Evolutionary conservation across 495 filamentous ascomycete genomes (phyloP).

Genomic region (Aspergillus ostianus): DNA sequence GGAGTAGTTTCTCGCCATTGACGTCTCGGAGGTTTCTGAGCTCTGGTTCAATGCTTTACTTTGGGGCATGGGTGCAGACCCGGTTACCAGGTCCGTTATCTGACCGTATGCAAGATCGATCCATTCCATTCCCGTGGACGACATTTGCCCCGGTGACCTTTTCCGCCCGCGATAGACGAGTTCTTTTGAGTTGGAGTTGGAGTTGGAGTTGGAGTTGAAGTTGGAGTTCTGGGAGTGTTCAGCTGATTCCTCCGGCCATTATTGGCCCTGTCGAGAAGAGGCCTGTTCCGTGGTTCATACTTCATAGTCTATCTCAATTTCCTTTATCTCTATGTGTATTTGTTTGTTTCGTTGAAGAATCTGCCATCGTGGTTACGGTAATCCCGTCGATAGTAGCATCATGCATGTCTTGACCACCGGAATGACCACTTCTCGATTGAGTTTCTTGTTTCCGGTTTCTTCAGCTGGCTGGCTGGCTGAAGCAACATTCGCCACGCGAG

Average conservation of each 20-base stretch:
- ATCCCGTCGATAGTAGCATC: not conserved
- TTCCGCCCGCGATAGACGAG: too few relatives aligned
- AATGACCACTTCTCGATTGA: not conserved
- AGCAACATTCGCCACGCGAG: not conserved
- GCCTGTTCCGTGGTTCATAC: too few relatives aligned
- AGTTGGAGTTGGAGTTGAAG: too few relatives aligned
- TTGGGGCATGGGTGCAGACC: not conserved
- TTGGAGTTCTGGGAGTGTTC: too few relatives aligned
- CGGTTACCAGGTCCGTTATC: not conserved
- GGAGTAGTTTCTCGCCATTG: too few relatives aligned
- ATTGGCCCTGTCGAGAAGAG: too few relatives aligned
- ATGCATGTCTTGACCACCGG: not conserved
- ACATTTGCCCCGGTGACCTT: not conserved
- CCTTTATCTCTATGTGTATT: too few relatives aligned
- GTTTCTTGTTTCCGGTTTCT: not conserved
- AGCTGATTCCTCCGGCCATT: too few relatives aligned
- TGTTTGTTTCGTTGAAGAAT: not conserved
- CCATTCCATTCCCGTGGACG: not conserved
- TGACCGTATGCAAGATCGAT: slow-evolving; percentile 3
- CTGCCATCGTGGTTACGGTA: not conserved
- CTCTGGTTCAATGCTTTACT: too few relatives aligned
- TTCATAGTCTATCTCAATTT: too few relatives aligned
- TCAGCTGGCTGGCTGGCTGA: not conserved
- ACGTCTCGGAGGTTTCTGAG: too few relatives aligned
- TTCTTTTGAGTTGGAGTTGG: too few relatives aligned